Conservation (phyloP, 441 rosid species). For the Bruguiera hainesii region DNA sequence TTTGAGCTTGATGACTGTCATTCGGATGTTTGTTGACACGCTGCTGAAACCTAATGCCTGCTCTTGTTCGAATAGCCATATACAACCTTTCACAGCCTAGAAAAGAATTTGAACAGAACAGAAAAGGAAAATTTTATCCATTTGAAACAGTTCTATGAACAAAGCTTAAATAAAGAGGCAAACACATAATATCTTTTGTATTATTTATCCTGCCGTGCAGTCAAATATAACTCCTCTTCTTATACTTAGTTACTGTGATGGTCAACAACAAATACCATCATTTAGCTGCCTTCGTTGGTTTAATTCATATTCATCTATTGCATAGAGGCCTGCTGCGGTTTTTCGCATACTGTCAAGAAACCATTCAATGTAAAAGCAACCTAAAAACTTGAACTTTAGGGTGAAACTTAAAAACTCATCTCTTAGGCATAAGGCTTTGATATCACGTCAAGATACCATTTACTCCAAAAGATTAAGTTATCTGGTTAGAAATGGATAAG, state of each 20-base stretch:
- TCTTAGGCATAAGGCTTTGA: too few relatives aligned
- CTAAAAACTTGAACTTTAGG: too few relatives aligned
- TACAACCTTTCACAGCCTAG: slow-evolving; percentile 75
- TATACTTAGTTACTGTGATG: not conserved
- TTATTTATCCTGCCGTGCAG: not conserved
- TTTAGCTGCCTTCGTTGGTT: not conserved
- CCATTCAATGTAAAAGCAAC: too few relatives aligned
- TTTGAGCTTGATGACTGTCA: slow-evolving; percentile 93
- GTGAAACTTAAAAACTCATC: too few relatives aligned
- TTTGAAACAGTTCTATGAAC: not conserved
- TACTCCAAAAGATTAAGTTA: too few relatives aligned
- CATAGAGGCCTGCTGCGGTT: not conserved
- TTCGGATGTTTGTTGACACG: slow-evolving; percentile 87
- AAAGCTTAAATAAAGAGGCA: not conserved
- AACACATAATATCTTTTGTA: not conserved
- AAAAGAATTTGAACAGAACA: slow-evolving; percentile 5
- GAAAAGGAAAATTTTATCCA: not conserved
- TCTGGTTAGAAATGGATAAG: too few relatives aligned
- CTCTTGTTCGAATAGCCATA: slow-evolving; percentile 98
- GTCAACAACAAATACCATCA: slow-evolving; percentile 4
- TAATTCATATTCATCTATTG: not conserved
- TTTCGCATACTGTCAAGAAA: too few relatives aligned
- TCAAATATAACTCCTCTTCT: not conserved
- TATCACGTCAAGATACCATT: too few relatives aligned
- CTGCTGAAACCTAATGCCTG: slow-evolving; percentile 98